Conservation (phyloP, 2,329 filamentous ascomycete species). For the Capronia americana region DNA sequence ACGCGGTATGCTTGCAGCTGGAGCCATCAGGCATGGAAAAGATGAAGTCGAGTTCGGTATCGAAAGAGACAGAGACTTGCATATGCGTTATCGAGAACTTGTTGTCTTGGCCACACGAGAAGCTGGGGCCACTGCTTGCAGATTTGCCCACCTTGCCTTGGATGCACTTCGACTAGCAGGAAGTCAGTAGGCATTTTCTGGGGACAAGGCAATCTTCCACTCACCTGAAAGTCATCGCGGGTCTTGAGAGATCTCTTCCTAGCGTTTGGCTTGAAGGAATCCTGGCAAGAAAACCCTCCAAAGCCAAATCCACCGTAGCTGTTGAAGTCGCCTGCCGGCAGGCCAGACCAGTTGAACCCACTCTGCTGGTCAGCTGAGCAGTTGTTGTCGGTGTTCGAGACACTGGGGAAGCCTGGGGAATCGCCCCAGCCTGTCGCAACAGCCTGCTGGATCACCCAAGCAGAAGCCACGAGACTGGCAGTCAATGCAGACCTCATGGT, state of each 20-base stretch:
- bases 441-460: constrained; percentile 55
- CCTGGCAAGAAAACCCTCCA: constrained; percentile 72
- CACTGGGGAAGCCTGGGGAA: constrained; percentile 66
- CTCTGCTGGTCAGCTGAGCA: constrained; percentile 72
- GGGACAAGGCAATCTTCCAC: neutral
- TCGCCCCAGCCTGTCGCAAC: constrained; percentile 57
- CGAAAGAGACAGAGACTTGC: constrained; percentile 74
- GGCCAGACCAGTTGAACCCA: constrained; percentile 75
- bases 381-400: constrained; percentile 75
- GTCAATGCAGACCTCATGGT: constrained; percentile 38
- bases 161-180: constrained; percentile 65
- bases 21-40: constrained; percentile 85
- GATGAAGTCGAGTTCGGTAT: constrained; percentile 81
- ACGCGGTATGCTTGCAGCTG: constrained; percentile 76
- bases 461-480: constrained; percentile 52
- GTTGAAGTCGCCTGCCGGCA: constrained; percentile 66
- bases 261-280: constrained; percentile 64
- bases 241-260: constrained; percentile 54
- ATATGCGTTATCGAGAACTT: constrained; percentile 78
- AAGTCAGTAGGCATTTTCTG: constrained; percentile 52
- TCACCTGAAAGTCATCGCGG: constrained; percentile 44
- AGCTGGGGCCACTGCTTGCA: constrained; percentile 60
- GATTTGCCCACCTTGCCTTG: constrained; percentile 56
- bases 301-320: constrained; percentile 76
- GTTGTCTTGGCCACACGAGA: constrained; percentile 61